Evolutionary conservation across 352 stramenopile species (phyloP), one percentile per base, ranked within the genome.

Genomic region (Pythium vanterpoolii): DNA sequence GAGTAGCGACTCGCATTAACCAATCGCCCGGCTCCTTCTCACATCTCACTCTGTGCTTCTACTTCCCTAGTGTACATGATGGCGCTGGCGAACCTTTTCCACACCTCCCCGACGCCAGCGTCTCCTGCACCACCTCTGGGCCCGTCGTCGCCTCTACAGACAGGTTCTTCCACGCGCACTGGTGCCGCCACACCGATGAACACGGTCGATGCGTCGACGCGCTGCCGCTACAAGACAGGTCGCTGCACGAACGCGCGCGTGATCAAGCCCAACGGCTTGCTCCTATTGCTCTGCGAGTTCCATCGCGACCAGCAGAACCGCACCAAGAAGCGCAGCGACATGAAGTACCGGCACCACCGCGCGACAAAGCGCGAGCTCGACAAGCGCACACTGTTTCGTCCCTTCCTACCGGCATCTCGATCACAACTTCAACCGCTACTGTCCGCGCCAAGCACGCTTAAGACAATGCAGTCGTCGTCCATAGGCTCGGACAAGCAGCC

Each of bases 261-360:
- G 34, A 67, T 86, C 18, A 95, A 95, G 51, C 66, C 83, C 19
- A 93, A 93, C 50, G 83, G 85, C 30, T 83, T 73, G 23, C 68
- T 85, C 4, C 69, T 93, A 13, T 65, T 91, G 48, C 78, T 95
- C 18, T 95, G 85, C 46, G 81, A 95, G 59, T 82, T 86, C 62
- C 85, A 95, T 43, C 83, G 85, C 36, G 75, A 74, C 55, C 84
- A 93, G 59, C 83, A 93, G 60, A 95, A 95, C 50, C 74, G 83
- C n/a, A 93, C 83, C 24, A 94, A 94, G 70, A 92, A 92, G 62
- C 80, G 82, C 8, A 92, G 82, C 52, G 84, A 94, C 58, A 80
- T 88, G 61, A 90, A 92, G 60, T 89, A 87, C 66, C 72, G 83
- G 16, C 74, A 86, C 27, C 61, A 89, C 48, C 82, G 82, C 16